phyloP scores from a whole-genome alignment of 306 rosid genomes.

The Echinosophora koreensis region DNA sequence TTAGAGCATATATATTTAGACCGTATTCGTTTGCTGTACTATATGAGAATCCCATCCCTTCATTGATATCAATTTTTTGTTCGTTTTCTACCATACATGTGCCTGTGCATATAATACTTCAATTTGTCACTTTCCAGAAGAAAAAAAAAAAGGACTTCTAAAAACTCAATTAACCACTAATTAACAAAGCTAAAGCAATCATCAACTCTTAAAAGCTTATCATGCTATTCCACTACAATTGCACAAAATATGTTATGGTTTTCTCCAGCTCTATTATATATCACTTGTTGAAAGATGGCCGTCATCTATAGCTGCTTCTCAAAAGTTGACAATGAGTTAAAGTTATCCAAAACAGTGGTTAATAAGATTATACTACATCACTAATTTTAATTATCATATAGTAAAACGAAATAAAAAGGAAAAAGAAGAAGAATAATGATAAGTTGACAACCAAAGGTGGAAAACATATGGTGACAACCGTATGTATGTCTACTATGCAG shows the following conservation, averaged over 20 bases:
- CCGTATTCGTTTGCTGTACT: constrained; percentile 42
- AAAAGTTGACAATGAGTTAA: not conserved
- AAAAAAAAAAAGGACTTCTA: not conserved
- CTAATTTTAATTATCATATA: not conserved
- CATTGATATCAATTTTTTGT: constrained; percentile 6
- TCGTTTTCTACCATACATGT: not conserved
- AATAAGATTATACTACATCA: not conserved
- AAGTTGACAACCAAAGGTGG: too few species aligned
- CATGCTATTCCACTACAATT: not conserved
- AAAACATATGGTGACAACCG: too few species aligned
- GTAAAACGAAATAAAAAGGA: not conserved
- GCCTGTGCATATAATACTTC: constrained; percentile 25
- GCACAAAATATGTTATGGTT: not conserved
- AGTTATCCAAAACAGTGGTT: not conserved
- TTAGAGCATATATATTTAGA: constrained; percentile 29
- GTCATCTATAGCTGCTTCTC: too few species aligned
- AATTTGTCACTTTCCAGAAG: not conserved
- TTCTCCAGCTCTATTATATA: too few species aligned
- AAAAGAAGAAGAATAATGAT: too few species aligned
- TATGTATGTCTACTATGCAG: too few species aligned
- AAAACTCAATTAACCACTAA: not conserved
- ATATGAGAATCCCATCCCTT: constrained; percentile 45
- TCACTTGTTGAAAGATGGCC: too few species aligned
- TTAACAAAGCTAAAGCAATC: not conserved
- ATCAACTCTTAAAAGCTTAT: not conserved